phyloP scores from a whole-genome alignment of 108 stramenopile genomes.

The Cyclotella sp. region DNA sequence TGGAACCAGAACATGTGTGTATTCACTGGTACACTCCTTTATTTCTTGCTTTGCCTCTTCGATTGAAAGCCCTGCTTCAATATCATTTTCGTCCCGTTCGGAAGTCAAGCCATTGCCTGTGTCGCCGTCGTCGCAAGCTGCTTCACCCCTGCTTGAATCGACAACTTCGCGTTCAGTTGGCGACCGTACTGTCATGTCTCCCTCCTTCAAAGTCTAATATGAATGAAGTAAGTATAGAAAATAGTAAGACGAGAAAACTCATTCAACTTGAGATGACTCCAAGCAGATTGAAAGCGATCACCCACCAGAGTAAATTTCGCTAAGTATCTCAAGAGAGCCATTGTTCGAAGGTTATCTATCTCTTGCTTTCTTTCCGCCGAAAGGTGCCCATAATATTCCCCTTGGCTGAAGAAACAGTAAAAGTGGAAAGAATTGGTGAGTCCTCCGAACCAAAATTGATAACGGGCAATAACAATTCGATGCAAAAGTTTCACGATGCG shows the following conservation, averaged over 20 bases:
- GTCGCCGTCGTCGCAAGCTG: not conserved
- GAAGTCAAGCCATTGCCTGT: not conserved
- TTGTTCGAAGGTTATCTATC: constrained; percentile 35
- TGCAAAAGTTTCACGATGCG: no score
- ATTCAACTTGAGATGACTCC: not conserved
- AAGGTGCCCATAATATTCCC: constrained; percentile 18
- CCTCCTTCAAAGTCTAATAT: constrained; percentile 12
- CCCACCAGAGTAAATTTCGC: constrained; percentile 32
- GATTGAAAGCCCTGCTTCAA: constrained; percentile 5
- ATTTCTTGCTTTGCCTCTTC: constrained; percentile 1
- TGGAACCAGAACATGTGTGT: constrained; percentile 27
- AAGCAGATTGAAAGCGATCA: not conserved
- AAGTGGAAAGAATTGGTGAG: not conserved
- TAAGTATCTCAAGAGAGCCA: constrained; percentile 17
- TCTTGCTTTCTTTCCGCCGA: constrained; percentile 17
- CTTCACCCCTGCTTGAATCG: not conserved
- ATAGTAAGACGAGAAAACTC: not conserved
- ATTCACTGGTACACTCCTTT: constrained; percentile 18
- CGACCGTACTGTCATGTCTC: not conserved
- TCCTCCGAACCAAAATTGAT: not conserved
- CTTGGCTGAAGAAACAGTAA: not conserved
- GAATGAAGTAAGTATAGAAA: not conserved
- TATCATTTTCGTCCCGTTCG: not conserved
- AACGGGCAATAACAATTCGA: not conserved
- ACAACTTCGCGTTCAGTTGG: not conserved